phyloP scores from a whole-genome alignment of 2,329 filamentous ascomycete species.

The Lasiodiplodia theobromae region DNA sequence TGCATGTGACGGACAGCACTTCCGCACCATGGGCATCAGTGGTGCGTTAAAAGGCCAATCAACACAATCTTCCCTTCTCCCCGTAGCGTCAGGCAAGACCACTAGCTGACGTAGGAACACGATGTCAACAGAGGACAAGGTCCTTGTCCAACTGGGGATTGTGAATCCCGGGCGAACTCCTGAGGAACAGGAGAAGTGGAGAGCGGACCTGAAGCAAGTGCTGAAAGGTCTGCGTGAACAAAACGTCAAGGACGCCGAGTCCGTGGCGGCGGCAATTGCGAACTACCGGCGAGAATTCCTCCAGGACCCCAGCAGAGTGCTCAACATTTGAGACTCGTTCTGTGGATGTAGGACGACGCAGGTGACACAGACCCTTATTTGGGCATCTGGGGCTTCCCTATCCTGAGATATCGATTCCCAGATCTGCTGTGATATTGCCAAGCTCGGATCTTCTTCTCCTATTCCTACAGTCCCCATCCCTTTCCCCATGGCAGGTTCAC shows the following conservation, averaged over 20 bases:
- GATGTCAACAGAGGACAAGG: slow-evolving; percentile 68
- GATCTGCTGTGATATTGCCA: slow-evolving; percentile 27
- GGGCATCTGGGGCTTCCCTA: slow-evolving; percentile 12
- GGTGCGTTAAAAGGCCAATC: slow-evolving; percentile 67
- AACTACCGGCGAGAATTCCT: slow-evolving; percentile 50
- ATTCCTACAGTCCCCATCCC: background rate
- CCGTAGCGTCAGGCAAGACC: slow-evolving; percentile 31
- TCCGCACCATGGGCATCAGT: slow-evolving; percentile 72
- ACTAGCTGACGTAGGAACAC: slow-evolving; percentile 46
- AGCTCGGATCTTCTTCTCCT: slow-evolving; percentile 15
- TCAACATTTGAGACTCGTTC: slow-evolving; percentile 39
- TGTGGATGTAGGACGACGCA: slow-evolving; percentile 4
- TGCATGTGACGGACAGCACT: slow-evolving; percentile 81
- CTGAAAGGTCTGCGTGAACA: slow-evolving; percentile 47
- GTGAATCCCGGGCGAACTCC: slow-evolving; percentile 67
- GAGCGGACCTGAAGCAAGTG: slow-evolving; percentile 46
- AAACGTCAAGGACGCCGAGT: slow-evolving; percentile 47
- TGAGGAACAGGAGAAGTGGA: slow-evolving; percentile 63
- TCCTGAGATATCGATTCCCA: slow-evolving; percentile 3
- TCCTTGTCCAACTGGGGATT: slow-evolving; percentile 74
- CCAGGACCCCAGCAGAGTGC: slow-evolving; percentile 48
- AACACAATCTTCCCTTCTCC: slow-evolving; percentile 1
- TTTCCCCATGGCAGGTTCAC: background rate
- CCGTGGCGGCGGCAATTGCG: slow-evolving; percentile 48
- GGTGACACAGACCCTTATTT: background rate